Evolutionary conservation across 768 basidiomycete species (phyloP), one percentile per base, ranked within the genome.

Genomic region (Lactarius tabidus): DNA sequence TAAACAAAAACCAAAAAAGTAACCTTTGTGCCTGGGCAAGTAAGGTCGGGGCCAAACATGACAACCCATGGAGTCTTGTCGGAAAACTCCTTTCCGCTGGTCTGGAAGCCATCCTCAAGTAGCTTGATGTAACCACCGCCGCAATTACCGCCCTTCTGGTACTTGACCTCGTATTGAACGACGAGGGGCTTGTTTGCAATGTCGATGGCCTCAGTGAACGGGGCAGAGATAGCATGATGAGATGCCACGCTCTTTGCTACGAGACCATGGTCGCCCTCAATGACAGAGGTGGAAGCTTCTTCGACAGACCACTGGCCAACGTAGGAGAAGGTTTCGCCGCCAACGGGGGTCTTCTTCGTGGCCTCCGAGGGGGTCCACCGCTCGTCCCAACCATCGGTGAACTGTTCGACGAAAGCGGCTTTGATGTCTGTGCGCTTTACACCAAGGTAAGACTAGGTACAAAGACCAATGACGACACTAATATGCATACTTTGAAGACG

Each of bases 101-200:
- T 90, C 80, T 95, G 93, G 86, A 95, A 95, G 65, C 93, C 94
- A 71, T 94, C 89, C 74, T 91, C 89, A 52, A 99, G 85, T 63
- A 98, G 87, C 79, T 98, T 99, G 80, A 98, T 79, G 79, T 99
- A 99, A 43, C 97, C 97, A 80, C 97, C 97, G 77, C 97, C 97
- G 72, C 97, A 98, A 79, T 97, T 97, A 56, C 97, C 93, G 51
- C 96, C 95, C 78, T 98, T 95, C 82, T 99, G 95, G 77, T 97
- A 95, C 80, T 98, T 96, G 80, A 97, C 97, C 76, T 99, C 97
- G 73, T 99, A 99, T 75, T 97, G 95, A 23, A 98, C 89, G 69
- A 98, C 95, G 53, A 98, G 82, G 52, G 95, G 90, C 77, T 95
- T 83, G 63, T 84, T 79, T 71, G 82, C 83, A 79, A 95, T 92